Evolutionary conservation across 768 basidiomycete species (phyloP).

Genomic region (Pisolithus tinctorius): DNA sequence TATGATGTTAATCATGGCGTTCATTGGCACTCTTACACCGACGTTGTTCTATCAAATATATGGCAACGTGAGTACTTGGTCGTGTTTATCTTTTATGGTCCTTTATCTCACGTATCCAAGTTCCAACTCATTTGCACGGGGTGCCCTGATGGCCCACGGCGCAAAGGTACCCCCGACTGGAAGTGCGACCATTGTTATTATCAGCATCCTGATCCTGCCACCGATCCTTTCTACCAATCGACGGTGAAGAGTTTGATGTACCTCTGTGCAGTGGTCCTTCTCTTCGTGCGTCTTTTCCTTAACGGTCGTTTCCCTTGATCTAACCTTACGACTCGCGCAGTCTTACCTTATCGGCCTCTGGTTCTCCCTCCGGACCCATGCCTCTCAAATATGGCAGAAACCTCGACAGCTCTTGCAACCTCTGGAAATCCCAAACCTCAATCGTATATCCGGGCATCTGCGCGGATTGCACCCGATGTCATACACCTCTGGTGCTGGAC

Average conservation of each 20-base stretch:
- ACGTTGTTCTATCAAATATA: constrained; percentile 98
- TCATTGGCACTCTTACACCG: constrained; percentile 91
- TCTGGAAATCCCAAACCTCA: constrained; percentile 46
- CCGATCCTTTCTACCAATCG: constrained; percentile 94
- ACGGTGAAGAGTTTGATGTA: constrained; percentile 96
- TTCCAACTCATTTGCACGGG: constrained; percentile 83
- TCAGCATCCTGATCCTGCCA: constrained; percentile 85
- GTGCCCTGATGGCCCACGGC: constrained; percentile 45
- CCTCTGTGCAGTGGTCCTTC: constrained; percentile 83
- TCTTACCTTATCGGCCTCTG: constrained; percentile 96
- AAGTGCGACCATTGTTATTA: constrained; percentile 91
- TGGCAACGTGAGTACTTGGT: constrained; percentile 68
- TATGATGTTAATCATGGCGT: constrained; percentile 99
- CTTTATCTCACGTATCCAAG: constrained; percentile 34
- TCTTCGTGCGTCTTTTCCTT: constrained; percentile 60
- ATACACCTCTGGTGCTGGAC: constrained; percentile 15
- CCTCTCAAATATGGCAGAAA: constrained; percentile 98
- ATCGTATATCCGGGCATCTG: constrained; percentile 62
- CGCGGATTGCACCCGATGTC: constrained; percentile 26
- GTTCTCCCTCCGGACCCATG: constrained; percentile 98
- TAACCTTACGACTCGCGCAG: constrained; percentile 33
- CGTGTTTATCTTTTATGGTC: not conserved
- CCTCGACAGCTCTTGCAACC: constrained; percentile 76
- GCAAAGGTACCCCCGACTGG: constrained; percentile 44
- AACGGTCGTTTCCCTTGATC: not conserved